Base-by-base conservation (phyloP, 768 basidiomycete genomes). In the Tricholoma flavovirens region DNA sequence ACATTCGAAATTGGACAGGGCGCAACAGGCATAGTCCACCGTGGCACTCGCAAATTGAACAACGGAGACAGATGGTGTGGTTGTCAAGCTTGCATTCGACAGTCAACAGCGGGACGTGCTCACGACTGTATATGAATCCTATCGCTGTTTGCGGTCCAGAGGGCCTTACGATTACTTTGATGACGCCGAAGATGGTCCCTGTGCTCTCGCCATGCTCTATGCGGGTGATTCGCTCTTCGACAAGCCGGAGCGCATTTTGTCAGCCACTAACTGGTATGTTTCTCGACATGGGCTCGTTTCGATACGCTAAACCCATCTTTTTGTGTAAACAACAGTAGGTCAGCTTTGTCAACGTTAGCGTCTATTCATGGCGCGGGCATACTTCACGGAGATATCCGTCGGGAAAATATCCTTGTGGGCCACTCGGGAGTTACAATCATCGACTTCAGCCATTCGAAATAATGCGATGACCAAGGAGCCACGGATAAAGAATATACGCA, bases 1-100 rank as follows among this genome's bases (percentile, higher is more conserved):
- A 62, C 52, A 6, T 62, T 59, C 4, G 61, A 62, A 58, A 62
- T 62, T 51, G 61, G 59, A 38, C 59, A 33, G 35, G 61, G 61
- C 19, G 59, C 59, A 49, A 62, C 59, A 48, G 61, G 61, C 33
- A 40, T 49, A 17, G 61, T 58, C 40, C 61, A 57, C 52, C 57
- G 60, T 26, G 62, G 62, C 55, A 63, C 57, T 38, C 59, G 60
- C 43, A 32, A 62, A n/a, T n/a, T n/a, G n/a, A n/a, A n/a, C n/a
- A n/a, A n/a, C n/a, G n/a, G n/a, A n/a, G n/a, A n/a, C n/a, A n/a
- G n/a, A n/a, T n/a, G n/a, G n/a, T n/a, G 59, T 62, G 40, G 54
- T 49, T 22, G 54, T 62, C 51, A 62, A 62, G 33, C 59, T 62
- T 53, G 56, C 57, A 14, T 60, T 63, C 38, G 42, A 55, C 49